Conservation (phyloP, 345 rosid genomes). For the Euphorbia pulcherrima region DNA sequence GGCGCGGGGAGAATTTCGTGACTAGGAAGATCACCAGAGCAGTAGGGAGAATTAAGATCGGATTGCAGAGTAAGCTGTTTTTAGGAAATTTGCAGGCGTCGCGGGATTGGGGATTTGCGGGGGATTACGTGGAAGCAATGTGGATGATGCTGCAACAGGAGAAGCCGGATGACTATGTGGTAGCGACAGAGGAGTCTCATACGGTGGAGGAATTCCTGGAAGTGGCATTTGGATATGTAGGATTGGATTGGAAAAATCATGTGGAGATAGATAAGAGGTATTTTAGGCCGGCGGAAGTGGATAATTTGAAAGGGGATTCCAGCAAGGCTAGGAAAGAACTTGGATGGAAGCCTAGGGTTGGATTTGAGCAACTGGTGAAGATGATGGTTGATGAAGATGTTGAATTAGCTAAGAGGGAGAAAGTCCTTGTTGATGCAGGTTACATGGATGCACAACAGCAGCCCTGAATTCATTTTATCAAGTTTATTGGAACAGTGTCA, state of each 20-base stretch:
- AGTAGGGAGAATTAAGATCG: conserved; percentile 77
- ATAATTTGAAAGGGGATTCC: conserved; percentile 56
- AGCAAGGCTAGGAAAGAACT: conserved; percentile 50
- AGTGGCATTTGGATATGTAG: conserved; percentile 65
- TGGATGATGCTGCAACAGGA: conserved; percentile 98
- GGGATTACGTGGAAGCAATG: conserved; percentile 98
- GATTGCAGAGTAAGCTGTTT: conserved; percentile 75
- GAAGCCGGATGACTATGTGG: conserved; percentile 88
- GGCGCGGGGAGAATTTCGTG: conserved; percentile 90
- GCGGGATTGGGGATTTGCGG: conserved; percentile 94
- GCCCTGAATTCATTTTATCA: conserved; percentile 36
- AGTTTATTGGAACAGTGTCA: background rate
- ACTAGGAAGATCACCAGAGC: conserved; percentile 95
- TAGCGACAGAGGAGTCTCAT: conserved; percentile 90
- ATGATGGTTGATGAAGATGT: conserved; percentile 89
- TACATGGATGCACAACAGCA: conserved; percentile 82
- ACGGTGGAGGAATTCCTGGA: conserved; percentile 85
- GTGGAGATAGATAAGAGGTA: conserved; percentile 61
- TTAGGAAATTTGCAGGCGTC: conserved; percentile 84
- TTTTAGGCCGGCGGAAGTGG: conserved; percentile 59
- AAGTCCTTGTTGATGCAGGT: conserved; percentile 90
- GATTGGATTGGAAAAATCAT: conserved; percentile 53
- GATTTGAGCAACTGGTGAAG: conserved; percentile 79
- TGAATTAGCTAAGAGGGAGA: conserved; percentile 83
- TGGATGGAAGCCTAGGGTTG: conserved; percentile 75